Base-by-base conservation (phyloP, 345 rosid species). In the Firmiana major region DNA sequence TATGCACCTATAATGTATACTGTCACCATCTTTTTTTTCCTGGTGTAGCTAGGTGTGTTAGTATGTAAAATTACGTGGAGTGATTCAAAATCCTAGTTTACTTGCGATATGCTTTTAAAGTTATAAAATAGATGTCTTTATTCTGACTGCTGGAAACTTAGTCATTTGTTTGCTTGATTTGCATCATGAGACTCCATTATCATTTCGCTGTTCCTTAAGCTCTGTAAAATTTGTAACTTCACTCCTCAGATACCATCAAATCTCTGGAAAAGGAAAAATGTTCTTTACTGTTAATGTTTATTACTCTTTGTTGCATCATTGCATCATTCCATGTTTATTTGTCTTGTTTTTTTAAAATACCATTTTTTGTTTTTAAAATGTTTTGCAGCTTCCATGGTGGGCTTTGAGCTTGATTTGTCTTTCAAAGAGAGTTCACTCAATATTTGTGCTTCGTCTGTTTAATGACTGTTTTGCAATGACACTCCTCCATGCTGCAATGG, bases 401-500 rank as follows among this genome's bases (percentile, higher is more conserved):
- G 98, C 94, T 66, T 84, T 93, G 71, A 73, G 71, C 76, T 84
- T 96, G 85, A 89, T 96, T 71, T 96, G 90, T 81, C 86, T 96
- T 70, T 96, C 98, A 78, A 96, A 96, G 84, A 87, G 98, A 81
- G 82, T 90, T 77, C 98, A 96, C 82, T 96, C 98, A 4, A 88
- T 96, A 78, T 96, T 93, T 88, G 94, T 93, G 77, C 97, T 93
- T 68, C 97, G 97, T 71, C 94, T 96, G 78, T 96, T 93, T 80
- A 96, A 96, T 79, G 98, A 92, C 81, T 93, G 98, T 83, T 87
- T 91, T 71, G 97, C 98, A 74, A 92, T 92, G 92, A 91, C 92
- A 63, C 86, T 96, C 74, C 91, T 96, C 42, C 97, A 96, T 82
- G 86, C 93, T 67, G 75, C 97, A 12, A 54, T 96, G 81, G 93